Evolutionary conservation across 768 basidiomycete species (phyloP).

Genomic region (Leccinum subgranulosum): DNA sequence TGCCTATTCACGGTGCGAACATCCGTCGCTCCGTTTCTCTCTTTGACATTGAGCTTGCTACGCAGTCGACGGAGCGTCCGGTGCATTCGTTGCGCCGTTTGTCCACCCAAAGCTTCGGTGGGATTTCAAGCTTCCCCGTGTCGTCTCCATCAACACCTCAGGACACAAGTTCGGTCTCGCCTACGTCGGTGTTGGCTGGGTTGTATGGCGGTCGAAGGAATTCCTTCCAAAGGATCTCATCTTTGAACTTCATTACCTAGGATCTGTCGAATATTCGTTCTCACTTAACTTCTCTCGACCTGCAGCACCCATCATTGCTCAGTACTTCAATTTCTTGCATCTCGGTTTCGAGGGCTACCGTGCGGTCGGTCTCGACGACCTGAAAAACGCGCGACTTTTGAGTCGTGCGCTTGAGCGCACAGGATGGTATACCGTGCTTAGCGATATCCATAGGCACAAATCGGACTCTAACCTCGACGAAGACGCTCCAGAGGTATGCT

Average conservation of each 20-base stretch:
- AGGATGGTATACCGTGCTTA: constrained; percentile 50
- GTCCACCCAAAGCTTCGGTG: constrained; percentile 49
- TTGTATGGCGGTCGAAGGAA: constrained; percentile 56
- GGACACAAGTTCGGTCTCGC: constrained; percentile 61
- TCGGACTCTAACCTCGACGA: constrained; percentile 39
- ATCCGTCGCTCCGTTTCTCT: constrained; percentile 23
- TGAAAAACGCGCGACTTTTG: constrained; percentile 63
- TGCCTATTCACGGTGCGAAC: constrained; percentile 40
- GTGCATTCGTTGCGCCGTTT: constrained; percentile 64
- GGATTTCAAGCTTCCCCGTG: constrained; percentile 61
- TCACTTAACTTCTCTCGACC: constrained; percentile 62
- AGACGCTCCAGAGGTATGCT: constrained; percentile 52
- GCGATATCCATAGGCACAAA: constrained; percentile 51
- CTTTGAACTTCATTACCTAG: constrained; percentile 55
- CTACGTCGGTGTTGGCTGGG: constrained; percentile 62
- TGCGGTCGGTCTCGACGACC: constrained; percentile 42
- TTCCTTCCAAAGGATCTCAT: constrained; percentile 67
- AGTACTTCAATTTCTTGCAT: constrained; percentile 63
- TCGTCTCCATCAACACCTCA: constrained; percentile 57
- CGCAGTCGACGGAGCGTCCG: constrained; percentile 55
- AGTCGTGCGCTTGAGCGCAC: constrained; percentile 59
- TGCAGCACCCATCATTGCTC: constrained; percentile 57
- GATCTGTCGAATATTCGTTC: constrained; percentile 71
- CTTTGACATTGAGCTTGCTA: constrained; percentile 1
- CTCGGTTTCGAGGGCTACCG: constrained; percentile 57